Base-by-base conservation (phyloP, 1,139 yeast genomes). In the Scheffersomyces insectosa region DNA sequence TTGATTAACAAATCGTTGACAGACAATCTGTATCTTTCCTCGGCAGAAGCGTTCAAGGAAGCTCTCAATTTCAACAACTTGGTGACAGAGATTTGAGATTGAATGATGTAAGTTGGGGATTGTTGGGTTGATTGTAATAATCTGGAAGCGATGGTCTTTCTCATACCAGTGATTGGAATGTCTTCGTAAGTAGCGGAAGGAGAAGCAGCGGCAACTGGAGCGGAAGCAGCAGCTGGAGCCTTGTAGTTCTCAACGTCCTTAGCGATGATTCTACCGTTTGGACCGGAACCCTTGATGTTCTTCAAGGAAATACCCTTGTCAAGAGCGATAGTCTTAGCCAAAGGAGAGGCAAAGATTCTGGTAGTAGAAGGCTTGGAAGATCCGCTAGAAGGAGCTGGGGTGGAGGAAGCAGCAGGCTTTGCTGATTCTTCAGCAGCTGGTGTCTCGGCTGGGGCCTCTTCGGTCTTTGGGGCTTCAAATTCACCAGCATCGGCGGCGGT, bases 1-100 rank as follows among this genome's bases (percentile, higher is more conserved):
- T 93, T 93, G 72, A 95, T 82, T 64, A 93, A 79, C 62, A 93
- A 80, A 69, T 93, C 99, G 68, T 95, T 93, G 60, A 93, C 91
- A 13, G 98, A 90, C 62, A 93, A 77, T 75, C 83, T 90, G 81
- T 85, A 91, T 65, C 88, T 81, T 66, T 90, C 97, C 48, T 89
- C 87, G 44, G 95, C 87, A 48, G 86, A 65, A 33, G 91, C 82
- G 68, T 93, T 93, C 62, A 93, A 81, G 33, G 97, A 83, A 57
- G 87, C 87, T 72, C 99, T 88, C 63, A 93, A 80, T 75, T 93
- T 93, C 72, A 90, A 80, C 59, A 95, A 77, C 78, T 93, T 95
- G 56, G 90, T 75, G 41, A 93, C 98, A 23, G 95, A 83, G 50
- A 93, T 79, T 49, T 83, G 80, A 34, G 97, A 87, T 37, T 95